A percentile compares a stretch with the other conserved stretches of the same genome.
phyloP scores from a whole-genome alignment of 2,329 filamentous ascomycete species.

The Sporothrix phasma region DNA sequence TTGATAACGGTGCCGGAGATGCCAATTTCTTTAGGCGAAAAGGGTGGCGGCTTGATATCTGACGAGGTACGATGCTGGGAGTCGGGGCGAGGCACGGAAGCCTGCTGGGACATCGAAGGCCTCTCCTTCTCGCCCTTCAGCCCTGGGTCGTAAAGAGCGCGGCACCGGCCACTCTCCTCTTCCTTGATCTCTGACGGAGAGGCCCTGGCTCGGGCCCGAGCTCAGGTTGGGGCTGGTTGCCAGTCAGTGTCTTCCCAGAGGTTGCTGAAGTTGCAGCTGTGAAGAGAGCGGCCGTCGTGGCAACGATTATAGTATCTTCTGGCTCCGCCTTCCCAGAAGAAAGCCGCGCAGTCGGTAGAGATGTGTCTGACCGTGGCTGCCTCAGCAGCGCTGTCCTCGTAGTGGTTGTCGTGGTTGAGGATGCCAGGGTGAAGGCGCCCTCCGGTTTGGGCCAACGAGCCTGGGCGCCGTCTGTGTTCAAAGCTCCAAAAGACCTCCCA shows the following conservation, averaged over 20 bases:
- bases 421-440: slow-evolving; percentile 7
- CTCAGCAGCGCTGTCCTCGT: neutral
- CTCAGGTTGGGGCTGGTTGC: slow-evolving; percentile 13
- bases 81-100: slow-evolving; percentile 45
- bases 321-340: neutral
- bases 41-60: neutral
- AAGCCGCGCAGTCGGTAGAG: neutral
- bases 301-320: neutral
- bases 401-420: slow-evolving; percentile 6
- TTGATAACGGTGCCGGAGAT: neutral
- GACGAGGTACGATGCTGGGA: slow-evolving; percentile 32
- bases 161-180: slow-evolving; percentile 41
- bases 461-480: neutral
- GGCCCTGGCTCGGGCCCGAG: neutral
- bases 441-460: neutral
- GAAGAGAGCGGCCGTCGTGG: neutral
- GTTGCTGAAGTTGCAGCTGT: slow-evolving; percentile 7
- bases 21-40: neutral
- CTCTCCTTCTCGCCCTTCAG: slow-evolving; percentile 44
- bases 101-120: slow-evolving; percentile 56
- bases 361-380: neutral
- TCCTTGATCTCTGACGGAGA: slow-evolving; percentile 11
- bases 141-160: slow-evolving; percentile 40
- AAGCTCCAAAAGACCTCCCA: neutral
- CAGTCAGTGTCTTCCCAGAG: slow-evolving; percentile 11